Evolutionary conservation across 192 early-diverging fungal genomes (phyloP).

Genomic region (Coemansia sp.): DNA sequence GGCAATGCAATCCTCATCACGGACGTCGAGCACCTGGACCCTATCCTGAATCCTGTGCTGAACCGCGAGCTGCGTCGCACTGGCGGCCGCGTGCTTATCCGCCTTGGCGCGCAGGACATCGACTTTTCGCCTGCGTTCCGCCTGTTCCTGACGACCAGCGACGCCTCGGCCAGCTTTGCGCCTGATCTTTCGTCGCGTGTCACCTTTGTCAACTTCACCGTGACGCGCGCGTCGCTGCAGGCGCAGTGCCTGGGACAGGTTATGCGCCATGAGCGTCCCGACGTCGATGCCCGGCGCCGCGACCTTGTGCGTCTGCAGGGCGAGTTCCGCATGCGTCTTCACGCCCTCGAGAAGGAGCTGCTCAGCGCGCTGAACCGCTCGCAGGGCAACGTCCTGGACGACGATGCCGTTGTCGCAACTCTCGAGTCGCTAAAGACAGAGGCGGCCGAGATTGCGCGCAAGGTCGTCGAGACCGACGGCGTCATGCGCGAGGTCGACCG

Average conservation of each 20-base stretch:
- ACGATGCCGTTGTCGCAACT: conserved; percentile 90
- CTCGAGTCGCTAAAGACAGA: conserved; percentile 95
- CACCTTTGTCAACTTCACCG: conserved; percentile 99
- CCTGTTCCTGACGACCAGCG: conserved; percentile 89
- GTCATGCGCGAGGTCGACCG: conserved; percentile 94
- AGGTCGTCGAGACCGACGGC: conserved; percentile 90
- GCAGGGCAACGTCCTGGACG: conserved; percentile 96
- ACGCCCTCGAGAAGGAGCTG: conserved; percentile 90
- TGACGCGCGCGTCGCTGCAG: conserved; percentile 92
- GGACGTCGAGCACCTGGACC: conserved; percentile 96
- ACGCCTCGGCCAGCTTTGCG: conserved; percentile 89
- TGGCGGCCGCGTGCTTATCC: conserved; percentile 92
- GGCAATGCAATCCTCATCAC: conserved; percentile 96
- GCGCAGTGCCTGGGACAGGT: conserved; percentile 97
- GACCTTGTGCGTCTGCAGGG: conserved; percentile 94
- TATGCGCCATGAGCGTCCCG: conserved; percentile 91
- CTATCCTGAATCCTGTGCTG: conserved; percentile 95
- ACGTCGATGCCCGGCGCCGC: conserved; percentile 88
- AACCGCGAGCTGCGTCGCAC: conserved; percentile 96
- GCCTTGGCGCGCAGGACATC: conserved; percentile 95
- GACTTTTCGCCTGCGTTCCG: conserved; percentile 98
- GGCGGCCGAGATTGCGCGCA: conserved; percentile 88
- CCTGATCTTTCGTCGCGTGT: conserved; percentile 96
- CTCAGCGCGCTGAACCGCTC: conserved; percentile 91
- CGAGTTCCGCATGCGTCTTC: conserved; percentile 90